Percentiles rank a stretch among this genome's conserved stretches.
phyloP scores from a whole-genome alignment of 345 rosid genomes.

The Linum usitatissimum region DNA sequence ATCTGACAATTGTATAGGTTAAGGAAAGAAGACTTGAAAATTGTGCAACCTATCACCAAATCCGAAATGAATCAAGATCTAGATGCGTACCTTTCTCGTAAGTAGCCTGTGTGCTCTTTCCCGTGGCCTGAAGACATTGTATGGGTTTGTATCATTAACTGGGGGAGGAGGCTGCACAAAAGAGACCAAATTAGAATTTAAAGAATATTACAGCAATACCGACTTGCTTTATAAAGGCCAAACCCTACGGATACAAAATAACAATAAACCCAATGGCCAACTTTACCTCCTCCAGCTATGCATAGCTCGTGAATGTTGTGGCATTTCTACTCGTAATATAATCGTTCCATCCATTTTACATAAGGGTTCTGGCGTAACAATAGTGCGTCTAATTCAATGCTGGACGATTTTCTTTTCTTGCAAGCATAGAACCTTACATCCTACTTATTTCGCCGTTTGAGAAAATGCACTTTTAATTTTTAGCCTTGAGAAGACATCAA shows the following conservation, averaged over 20 bases:
- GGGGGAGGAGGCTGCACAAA: conserved; percentile 89
- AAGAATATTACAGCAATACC: not conserved
- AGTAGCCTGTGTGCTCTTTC: conserved; percentile 96
- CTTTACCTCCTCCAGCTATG: not conserved
- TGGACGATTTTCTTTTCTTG: not conserved
- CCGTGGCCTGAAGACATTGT: conserved; percentile 94
- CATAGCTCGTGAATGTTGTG: not conserved
- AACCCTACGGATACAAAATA: not conserved
- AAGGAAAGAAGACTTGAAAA: not conserved
- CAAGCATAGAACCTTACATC: not conserved
- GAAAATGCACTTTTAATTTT: too few relatives aligned
- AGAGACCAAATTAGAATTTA: not conserved
- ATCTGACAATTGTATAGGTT: not conserved
- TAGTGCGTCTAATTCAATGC: not conserved
- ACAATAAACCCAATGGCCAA: not conserved
- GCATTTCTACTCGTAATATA: not conserved
- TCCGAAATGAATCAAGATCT: not conserved
- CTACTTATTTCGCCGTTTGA: not conserved
- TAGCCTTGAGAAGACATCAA: not conserved
- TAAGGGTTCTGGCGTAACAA: not conserved
- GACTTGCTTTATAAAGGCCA: not conserved
- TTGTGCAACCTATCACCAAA: not conserved
- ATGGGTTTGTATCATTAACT: conserved; percentile 89
- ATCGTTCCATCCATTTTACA: not conserved
- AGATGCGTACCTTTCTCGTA: conserved; percentile 66